phyloP scores from a whole-genome alignment of 2,329 filamentous ascomycete genomes.

The Diplodia intermedia region DNA sequence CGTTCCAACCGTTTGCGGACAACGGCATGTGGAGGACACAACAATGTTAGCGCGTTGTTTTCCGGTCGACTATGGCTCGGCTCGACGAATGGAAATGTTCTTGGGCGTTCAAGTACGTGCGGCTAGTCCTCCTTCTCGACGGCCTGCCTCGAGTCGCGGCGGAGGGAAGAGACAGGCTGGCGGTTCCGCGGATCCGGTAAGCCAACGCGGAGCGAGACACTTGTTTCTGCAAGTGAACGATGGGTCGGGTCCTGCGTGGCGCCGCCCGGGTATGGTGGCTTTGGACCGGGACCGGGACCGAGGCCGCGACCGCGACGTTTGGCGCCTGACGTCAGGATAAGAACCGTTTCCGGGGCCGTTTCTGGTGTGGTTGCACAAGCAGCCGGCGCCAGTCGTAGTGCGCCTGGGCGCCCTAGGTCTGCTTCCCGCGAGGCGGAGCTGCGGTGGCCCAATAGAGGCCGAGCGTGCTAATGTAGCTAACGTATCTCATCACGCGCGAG shows the following conservation, averaged over 20 bases:
- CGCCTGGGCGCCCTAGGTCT: neutral
- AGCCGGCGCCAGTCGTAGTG: constrained; percentile 2
- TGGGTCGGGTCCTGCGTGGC: neutral
- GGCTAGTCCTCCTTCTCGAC: too few relatives aligned
- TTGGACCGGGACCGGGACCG: neutral
- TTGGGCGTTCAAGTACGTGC: neutral
- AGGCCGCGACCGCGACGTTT: constrained; percentile 1
- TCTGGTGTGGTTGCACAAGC: constrained; percentile 14
- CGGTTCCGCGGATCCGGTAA: neutral
- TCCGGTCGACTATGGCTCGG: too few relatives aligned
- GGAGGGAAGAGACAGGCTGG: too few relatives aligned
- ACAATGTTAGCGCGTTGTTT: neutral
- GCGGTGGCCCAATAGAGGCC: neutral
- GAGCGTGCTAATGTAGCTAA: neutral
- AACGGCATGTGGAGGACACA: neutral
- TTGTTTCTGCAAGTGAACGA: neutral
- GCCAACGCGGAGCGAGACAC: neutral
- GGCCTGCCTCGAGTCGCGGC: too few relatives aligned
- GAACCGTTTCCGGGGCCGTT: constrained; percentile 14
- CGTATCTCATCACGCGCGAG: neutral
- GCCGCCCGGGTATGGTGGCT: neutral
- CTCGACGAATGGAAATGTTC: too few relatives aligned
- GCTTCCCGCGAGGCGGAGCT: neutral
- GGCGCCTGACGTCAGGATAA: constrained; percentile 16
- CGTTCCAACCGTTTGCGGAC: constrained; percentile 20